Percentiles rank a stretch among this genome's conserved stretches.
These are phyloP conservation scores for Odonthalia washingtoniensis DNA, from an alignment of 31 red algal genomes.

Conservation along the genomic window DNA sequence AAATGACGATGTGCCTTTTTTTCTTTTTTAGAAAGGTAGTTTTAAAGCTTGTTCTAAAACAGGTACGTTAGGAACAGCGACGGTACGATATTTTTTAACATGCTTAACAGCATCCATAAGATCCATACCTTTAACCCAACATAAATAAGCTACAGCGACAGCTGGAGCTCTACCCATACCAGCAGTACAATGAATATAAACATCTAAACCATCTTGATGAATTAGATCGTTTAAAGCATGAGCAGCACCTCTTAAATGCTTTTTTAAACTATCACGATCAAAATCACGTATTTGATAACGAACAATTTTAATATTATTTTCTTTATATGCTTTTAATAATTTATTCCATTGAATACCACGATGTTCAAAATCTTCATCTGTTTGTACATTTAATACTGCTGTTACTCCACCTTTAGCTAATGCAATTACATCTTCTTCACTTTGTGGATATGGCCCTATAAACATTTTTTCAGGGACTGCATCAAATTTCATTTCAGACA, in stretches of 20 bases:
- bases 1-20: no score
- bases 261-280: slow-evolving; percentile 61
- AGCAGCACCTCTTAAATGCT: slow-evolving; percentile 55
- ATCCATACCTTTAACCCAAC: slow-evolving; percentile 62
- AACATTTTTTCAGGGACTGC: slow-evolving; percentile 70
- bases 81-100: slow-evolving; percentile 77
- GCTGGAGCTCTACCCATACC: slow-evolving; percentile 93
- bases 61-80: slow-evolving; percentile 86
- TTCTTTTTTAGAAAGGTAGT: slow-evolving; percentile 32
- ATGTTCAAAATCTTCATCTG: slow-evolving; percentile 93
- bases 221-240: slow-evolving; percentile 52
- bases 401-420: slow-evolving; percentile 75
- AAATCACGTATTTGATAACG: slow-evolving; percentile 79
- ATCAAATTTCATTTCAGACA: slow-evolving; percentile 78
- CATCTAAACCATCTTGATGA: slow-evolving; percentile 48
- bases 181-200: slow-evolving; percentile 91
- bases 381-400: slow-evolving; percentile 89
- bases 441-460: slow-evolving; percentile 91
- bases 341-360: slow-evolving; percentile 73
- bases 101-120: slow-evolving; percentile 74
- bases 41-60: slow-evolving; percentile 72
- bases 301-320: slow-evolving; percentile 64
- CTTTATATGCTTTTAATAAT: slow-evolving; percentile 52
- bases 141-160: slow-evolving; percentile 78
- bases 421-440: slow-evolving; percentile 60